Base-by-base conservation (phyloP, 164 flowering plant genomes). In the Tetrastigma voinierianum region DNA sequence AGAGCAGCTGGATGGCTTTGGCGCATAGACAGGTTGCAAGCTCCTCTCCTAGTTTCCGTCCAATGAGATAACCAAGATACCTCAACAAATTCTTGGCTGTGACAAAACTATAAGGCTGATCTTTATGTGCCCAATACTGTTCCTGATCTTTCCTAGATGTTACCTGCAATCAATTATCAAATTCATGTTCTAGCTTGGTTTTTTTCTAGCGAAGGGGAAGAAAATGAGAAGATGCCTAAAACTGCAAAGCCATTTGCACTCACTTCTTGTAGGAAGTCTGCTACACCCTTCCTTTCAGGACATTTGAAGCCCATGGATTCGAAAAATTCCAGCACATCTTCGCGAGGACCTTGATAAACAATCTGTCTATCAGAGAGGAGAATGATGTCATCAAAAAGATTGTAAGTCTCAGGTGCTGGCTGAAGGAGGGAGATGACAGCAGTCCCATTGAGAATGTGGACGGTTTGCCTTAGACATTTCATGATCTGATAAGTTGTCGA, bases 141-240 rank as follows among this genome's bases (percentile, higher is more conserved):
- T 70, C 59, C 70, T 84, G 90, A 81, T 86, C 90, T 69, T 84
- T 86, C 72, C 60, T 82, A 13, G 91, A 87, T 51, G 89, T 87
- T 60, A 87, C 88, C 91, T 87, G 46, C 40, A 47, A 24, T 46
- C 40, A 65, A 47, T 19, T 15, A 1, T 46, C 18, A 5, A 25
- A 2, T 25, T 25, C 32, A 25, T 25, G 40, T 25, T 25, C 0
- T 25, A 25, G 40, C 40, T 25, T 7, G 0, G 8, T 2, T 25
- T 25, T 25, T 25, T 25, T 25, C 40, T 3, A 25, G 6, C 4
- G 2, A 25, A 25, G 2, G 40, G 8, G 4, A 25, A 25, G 0
- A 25, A 25, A 2, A 25, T 2, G n/a, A 25, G 4, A 25, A 25
- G 8, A 25, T 25, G 0, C 40, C 40, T 4, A 25, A 25, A 25